Conservation (phyloP, 2,329 filamentous ascomycete species). For the Aspergillus calidoustus region DNA sequence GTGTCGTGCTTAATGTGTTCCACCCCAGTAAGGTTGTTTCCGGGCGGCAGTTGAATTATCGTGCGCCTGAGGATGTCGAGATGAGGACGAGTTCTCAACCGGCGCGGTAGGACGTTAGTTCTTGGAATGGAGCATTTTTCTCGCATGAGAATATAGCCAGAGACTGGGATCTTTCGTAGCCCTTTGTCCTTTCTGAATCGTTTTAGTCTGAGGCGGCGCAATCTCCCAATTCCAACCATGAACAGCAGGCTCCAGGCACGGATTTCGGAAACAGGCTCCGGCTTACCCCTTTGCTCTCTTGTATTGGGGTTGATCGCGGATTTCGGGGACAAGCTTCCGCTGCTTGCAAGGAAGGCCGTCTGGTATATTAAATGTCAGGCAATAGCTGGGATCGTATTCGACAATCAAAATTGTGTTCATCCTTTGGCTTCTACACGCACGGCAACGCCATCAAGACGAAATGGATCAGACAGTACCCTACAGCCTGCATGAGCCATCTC, state of each 20-base stretch:
- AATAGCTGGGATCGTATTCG: too few relatives aligned
- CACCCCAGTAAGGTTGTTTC: conserved; percentile 2
- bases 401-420: too few relatives aligned
- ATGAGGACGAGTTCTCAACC: background rate
- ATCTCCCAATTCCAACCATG: background rate
- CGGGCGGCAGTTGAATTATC: background rate
- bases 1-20: conserved; percentile 1
- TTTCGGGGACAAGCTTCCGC: background rate
- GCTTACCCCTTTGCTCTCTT: background rate
- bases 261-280: background rate
- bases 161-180: too few relatives aligned
- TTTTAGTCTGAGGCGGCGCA: background rate
- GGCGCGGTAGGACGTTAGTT: too few relatives aligned
- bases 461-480: background rate
- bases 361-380: background rate
- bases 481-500: background rate
- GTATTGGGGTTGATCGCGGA: background rate
- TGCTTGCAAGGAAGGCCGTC: background rate
- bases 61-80: background rate
- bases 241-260: background rate
- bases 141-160: too few relatives aligned
- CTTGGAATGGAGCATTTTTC: too few relatives aligned
- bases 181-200: too few relatives aligned
- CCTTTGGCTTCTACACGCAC: background rate
- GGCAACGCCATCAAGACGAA: background rate